Percentiles rank a stretch among this genome's conserved stretches.
These are phyloP conservation scores for Eucalyptus marginata DNA, from an alignment of 345 rosid species.

Conservation along the genomic window DNA sequence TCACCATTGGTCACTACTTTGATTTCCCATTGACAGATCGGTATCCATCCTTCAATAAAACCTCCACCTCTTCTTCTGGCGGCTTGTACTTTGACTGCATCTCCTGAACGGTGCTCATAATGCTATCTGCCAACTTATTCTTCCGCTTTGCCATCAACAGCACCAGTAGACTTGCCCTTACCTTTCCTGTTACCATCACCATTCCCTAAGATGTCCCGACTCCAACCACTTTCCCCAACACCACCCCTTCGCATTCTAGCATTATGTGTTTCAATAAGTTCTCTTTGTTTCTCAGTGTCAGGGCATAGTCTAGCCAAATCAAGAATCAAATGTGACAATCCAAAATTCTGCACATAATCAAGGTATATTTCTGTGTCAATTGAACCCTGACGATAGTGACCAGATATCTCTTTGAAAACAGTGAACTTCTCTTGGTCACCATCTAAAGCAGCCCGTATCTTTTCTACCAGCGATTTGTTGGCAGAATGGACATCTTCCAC, in stretches of 20 bases:
- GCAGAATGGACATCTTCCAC: conserved; percentile 59
- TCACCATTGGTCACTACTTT: conserved; percentile 12
- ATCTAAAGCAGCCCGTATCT: conserved; percentile 55
- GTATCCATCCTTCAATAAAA: conserved; percentile 48
- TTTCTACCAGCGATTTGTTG: conserved; percentile 78
- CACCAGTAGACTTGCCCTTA: conserved; percentile 32
- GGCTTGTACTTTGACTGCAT: conserved; percentile 37
- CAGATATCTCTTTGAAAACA: conserved; percentile 65
- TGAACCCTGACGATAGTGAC: conserved; percentile 72
- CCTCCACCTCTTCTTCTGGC: conserved; percentile 41
- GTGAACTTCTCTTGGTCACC: conserved; percentile 56
- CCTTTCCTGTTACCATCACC: conserved; percentile 22
- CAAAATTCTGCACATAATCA: conserved; percentile 50
- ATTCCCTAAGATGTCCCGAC: conserved; percentile 1
- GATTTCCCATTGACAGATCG: conserved; percentile 44
- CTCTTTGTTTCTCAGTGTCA: conserved; percentile 73
- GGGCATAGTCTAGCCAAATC: conserved; percentile 88
- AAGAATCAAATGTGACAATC: conserved; percentile 59
- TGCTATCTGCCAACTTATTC: conserved; percentile 45
- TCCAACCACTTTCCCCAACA: conserved; percentile 14
- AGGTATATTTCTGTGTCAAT: conserved; percentile 54
- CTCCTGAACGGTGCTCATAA: conserved; percentile 43
- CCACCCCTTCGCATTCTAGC: conserved; percentile 20
- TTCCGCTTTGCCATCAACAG: conserved; percentile 15
- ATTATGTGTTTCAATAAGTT: conserved; percentile 58